phyloP scores from a whole-genome alignment of 2,329 filamentous ascomycete genomes.

The Biscogniauxia marginata region DNA sequence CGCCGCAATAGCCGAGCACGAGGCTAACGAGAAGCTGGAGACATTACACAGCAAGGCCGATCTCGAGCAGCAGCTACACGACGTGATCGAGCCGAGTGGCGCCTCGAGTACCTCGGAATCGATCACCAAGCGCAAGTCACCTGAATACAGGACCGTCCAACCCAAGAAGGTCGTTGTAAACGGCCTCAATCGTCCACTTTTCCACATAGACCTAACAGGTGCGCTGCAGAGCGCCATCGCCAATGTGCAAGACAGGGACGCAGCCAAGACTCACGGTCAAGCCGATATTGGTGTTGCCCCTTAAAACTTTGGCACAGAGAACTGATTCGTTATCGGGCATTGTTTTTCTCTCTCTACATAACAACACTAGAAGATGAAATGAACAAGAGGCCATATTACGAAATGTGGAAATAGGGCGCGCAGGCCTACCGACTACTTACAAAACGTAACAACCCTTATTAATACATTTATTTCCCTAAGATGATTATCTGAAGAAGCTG shows the following conservation, averaged over 20 bases:
- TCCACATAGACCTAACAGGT: constrained; percentile 89
- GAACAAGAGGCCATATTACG: too few species aligned
- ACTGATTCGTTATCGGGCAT: too few species aligned
- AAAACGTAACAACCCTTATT: too few species aligned
- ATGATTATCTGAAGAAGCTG: too few species aligned
- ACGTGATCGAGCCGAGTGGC: constrained; percentile 22
- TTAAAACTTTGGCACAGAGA: constrained; percentile 5
- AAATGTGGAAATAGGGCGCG: too few species aligned
- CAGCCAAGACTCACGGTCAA: constrained; percentile 31
- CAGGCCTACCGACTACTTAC: too few species aligned
- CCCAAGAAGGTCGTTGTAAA: constrained; percentile 68
- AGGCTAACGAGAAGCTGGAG: constrained; percentile 52
- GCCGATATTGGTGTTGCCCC: constrained; percentile 19
- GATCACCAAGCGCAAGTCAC: constrained; percentile 17
- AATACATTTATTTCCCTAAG: too few species aligned
- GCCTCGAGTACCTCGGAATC: constrained; percentile 26
- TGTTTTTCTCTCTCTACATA: too few species aligned
- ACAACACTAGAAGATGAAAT: too few species aligned
- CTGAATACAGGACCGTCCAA: constrained; percentile 37
- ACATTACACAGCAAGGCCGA: constrained; percentile 11
- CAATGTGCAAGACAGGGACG: constrained; percentile 63
- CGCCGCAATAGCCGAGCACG: constrained; percentile 64
- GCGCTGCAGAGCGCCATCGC: constrained; percentile 84
- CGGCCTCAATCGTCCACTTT: constrained; percentile 85
- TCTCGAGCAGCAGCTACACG: constrained; percentile 25